These are phyloP conservation scores for Knoxia roxburghii DNA, from an alignment of 257 asterid genomes.

Conservation along the genomic window DNA sequence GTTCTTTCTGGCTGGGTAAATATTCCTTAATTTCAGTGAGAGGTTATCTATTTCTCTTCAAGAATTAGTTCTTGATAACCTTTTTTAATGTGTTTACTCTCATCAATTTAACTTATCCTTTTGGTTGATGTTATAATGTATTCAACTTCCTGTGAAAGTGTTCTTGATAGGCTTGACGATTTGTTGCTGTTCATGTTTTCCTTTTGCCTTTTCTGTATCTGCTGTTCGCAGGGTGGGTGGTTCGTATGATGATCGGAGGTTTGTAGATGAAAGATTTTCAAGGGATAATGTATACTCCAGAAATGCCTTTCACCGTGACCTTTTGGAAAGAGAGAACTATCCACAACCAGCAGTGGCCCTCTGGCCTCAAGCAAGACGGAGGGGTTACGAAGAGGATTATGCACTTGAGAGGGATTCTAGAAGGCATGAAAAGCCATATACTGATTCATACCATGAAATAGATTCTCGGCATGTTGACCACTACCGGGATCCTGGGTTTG, in stretches of 20 bases:
- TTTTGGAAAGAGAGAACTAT: slow-evolving; percentile 72
- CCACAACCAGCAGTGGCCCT: slow-evolving; percentile 61
- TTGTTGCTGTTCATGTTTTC: slow-evolving; percentile 18
- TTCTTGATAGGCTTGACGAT: neutral
- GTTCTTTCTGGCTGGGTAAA: neutral
- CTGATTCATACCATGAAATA: slow-evolving; percentile 36
- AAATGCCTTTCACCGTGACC: slow-evolving; percentile 67
- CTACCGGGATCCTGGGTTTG: slow-evolving; percentile 39
- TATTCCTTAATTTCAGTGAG: slow-evolving; percentile 7
- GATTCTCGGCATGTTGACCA: slow-evolving; percentile 34
- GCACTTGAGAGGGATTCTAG: slow-evolving; percentile 74
- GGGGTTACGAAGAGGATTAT: slow-evolving; percentile 78
- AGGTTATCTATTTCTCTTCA: slow-evolving; percentile 6
- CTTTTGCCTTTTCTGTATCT: slow-evolving; percentile 28
- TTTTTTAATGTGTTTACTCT: neutral
- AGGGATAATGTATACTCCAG: slow-evolving; percentile 74
- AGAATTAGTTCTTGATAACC: neutral
- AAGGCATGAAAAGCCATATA: slow-evolving; percentile 73
- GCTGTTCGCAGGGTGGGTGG: slow-evolving; percentile 76
- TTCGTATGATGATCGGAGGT: slow-evolving; percentile 88
- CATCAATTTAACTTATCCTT: neutral
- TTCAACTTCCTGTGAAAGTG: neutral
- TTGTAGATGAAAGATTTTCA: slow-evolving; percentile 77
- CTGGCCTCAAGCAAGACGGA: slow-evolving; percentile 85
- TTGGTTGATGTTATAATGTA: neutral